Conservation (phyloP, 1,139 yeast genomes). For the Suhomyces choctaworum region DNA sequence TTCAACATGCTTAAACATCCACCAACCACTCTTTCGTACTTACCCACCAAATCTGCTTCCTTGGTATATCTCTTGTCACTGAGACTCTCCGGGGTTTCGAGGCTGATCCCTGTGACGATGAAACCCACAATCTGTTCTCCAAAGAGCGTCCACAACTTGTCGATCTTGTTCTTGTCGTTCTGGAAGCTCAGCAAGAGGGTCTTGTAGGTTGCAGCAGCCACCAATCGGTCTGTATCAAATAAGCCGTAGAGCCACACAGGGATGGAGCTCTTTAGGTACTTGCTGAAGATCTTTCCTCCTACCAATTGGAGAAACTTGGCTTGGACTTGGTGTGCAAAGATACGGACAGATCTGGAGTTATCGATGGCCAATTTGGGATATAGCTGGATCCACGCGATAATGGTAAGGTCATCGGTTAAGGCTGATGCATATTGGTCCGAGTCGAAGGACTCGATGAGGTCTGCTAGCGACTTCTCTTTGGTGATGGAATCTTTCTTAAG, state of each 20-base stretch:
- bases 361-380: conserved; percentile 80
- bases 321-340: conserved; percentile 63
- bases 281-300: conserved; percentile 60
- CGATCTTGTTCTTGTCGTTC: conserved; percentile 54
- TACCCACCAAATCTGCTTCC: conserved; percentile 65
- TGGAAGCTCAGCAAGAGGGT: conserved; percentile 58
- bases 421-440: background rate
- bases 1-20: conserved; percentile 53
- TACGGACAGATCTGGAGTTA: conserved; percentile 63
- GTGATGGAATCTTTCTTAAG: conserved; percentile 81
- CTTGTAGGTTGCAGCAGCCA: conserved; percentile 50
- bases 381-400: conserved; percentile 74
- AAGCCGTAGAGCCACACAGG: conserved; percentile 74
- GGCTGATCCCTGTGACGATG: conserved; percentile 49
- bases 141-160: conserved; percentile 62
- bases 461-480: conserved; percentile 73
- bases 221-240: conserved; percentile 67
- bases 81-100: conserved; percentile 61
- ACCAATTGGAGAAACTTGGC: conserved; percentile 47
- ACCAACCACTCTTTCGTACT: conserved; percentile 60
- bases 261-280: conserved; percentile 66
- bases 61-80: conserved; percentile 76
- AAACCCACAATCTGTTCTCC: conserved; percentile 55
- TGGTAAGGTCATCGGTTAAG: conserved; percentile 28
- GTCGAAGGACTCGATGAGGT: conserved; percentile 33